Base-by-base conservation (phyloP, 257 asterid genomes). In the Penstemon davidsonii region DNA sequence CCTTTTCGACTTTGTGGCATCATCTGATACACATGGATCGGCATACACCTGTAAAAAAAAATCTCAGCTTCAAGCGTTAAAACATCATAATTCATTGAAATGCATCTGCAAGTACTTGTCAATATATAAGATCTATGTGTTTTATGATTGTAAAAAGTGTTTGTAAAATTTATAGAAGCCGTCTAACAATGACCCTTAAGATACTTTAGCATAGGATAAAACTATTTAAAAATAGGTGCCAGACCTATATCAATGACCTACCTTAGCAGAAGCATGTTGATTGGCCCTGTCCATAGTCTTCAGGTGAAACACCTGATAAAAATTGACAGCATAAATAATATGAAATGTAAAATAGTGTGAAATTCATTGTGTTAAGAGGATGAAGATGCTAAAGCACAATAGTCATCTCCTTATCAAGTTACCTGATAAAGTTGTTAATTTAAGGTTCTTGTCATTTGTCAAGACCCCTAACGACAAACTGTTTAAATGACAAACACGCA, bases 201-300 rank as follows among this genome's bases (percentile, higher is more conserved):
- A 25, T 25, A 25, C 33, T 25, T 25, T 25, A 25, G 33, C 33
- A 25, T 25, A 1, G 33, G 33, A 25, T 25, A 25, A 15, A 25
- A 25, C 33, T 25, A 25, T 25, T 25, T 25, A 25, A 25, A 15
- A 25, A 25, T 25, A 25, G 33, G 33, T 25, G 33, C 33, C 33
- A 25, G 33, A 25, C 33, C 33, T 25, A 25, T 25, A 25, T 25
- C 2, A 25, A 25, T 2, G 33, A 25, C 70, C 25, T 79, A 88
- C 85, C 80, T 74, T 83, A 75, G 80, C 61, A 62, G 83, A 81
- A 67, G 87, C 78, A 73, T 76, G 86, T 42, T 77, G 91, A 69
- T 70, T 62, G 40, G 92, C 89, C 66, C 90, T 85, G 71, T 84
- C 86, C 61, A 45, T 72, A 43, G 95, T 84, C 82, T 75, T 82